Base-by-base conservation (phyloP, 2,329 filamentous ascomycete genomes). In the Elsinoe perseae region DNA sequence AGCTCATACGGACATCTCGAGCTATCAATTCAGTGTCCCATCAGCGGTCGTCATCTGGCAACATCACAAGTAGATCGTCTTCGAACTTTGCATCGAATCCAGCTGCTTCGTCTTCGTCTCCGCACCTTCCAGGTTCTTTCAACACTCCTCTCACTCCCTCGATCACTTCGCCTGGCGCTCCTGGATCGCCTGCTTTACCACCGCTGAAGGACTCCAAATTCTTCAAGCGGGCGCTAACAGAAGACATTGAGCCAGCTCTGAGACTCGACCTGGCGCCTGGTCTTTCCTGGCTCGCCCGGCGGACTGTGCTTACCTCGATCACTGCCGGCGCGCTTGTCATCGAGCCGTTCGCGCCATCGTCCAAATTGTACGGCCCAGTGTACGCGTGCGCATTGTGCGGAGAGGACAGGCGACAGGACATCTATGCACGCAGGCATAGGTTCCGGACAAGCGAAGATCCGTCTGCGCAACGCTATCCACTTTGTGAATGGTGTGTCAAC, bases 231-330 rank as follows among this genome's bases (percentile, higher is more conserved):
- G 85, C 84, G 4, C 72, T 97, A 23, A 79, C 82, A 18, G 93
- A 98, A 69, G 93, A 98, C 66, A 89, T 98, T 57, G 93, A 98
- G 68, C 93, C 93, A 0, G 95, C 93, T 0, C 75, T 98, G 8
- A 84, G 93, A 40, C 80, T 98, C 2, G 93, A 98, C 69, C 80
- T 83, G 2, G 91, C 93, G 0, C 93, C 93, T 0, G 89, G 91
- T 0, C 80, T 98, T 25, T 96, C 90, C 0, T 98, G 93, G 89
- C 80, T 98, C 46, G 90, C 89, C 50, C 86, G 92, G 44, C 84
- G 93, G 57, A 87, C 86, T 4, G 90, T 97, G 4, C 72, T 95
- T 34, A 86, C 80, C 59, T 85, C 89, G 54, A 87, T 98, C 62
- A 86, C 86, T 18, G 87, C 95, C 34, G 92, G 92, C 9, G 86